phyloP scores from a whole-genome alignment of 2,329 filamentous ascomycete species.

The Trichoderma endophyticum region DNA sequence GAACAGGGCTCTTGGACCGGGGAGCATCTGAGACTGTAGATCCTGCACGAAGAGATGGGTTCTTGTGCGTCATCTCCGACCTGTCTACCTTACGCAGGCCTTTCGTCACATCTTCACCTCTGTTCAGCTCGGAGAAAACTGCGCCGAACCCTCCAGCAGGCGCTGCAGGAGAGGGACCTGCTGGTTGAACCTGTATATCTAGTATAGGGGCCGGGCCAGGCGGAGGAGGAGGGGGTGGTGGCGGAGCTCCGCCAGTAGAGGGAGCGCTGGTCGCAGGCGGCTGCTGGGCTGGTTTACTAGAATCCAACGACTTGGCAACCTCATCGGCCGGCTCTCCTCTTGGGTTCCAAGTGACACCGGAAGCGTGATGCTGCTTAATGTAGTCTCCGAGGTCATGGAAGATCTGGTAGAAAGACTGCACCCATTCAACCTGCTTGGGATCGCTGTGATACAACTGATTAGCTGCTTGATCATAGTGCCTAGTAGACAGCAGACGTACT shows the following conservation, averaged over 20 bases:
- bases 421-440: constrained; percentile 77
- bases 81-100: constrained; percentile 90
- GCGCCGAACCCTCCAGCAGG: constrained; percentile 66
- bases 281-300: constrained; percentile 19
- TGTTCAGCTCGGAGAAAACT: constrained; percentile 89
- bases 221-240: constrained; percentile 64
- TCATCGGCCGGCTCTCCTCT: constrained; percentile 71
- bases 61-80: constrained; percentile 98
- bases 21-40: constrained; percentile 64
- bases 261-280: constrained; percentile 38
- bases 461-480: not conserved
- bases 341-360: constrained; percentile 83
- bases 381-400: constrained; percentile 82
- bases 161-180: constrained; percentile 20
- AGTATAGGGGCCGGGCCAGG: constrained; percentile 67
- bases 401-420: constrained; percentile 87
- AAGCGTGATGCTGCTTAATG: constrained; percentile 76
- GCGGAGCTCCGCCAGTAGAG: constrained; percentile 48
- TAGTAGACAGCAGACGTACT: constrained; percentile 33
- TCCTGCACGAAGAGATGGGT: constrained; percentile 75
- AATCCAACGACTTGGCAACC: constrained; percentile 54
- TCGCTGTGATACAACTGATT: constrained; percentile 52
- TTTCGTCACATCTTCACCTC: constrained; percentile 82
- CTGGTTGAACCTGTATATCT: constrained; percentile 49
- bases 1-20: constrained; percentile 79